phyloP scores from a whole-genome alignment of 805 yeast species.

The Candida koratica region DNA sequence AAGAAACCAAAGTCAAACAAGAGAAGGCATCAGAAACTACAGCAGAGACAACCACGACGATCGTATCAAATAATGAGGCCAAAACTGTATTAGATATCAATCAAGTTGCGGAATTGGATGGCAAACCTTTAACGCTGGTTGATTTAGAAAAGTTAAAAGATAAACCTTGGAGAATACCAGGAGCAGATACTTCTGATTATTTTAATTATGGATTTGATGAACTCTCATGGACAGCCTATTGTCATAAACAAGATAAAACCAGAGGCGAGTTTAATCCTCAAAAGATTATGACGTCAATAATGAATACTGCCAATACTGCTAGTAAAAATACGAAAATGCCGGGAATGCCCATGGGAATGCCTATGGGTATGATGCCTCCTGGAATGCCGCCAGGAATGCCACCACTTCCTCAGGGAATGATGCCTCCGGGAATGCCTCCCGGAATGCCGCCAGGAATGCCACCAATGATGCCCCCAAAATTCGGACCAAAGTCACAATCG shows the following conservation, averaged over 20 bases:
- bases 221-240: slow-evolving; percentile 90
- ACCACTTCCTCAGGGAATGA: slow-evolving; percentile 15
- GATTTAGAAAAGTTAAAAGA: slow-evolving; percentile 79
- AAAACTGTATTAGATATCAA: slow-evolving; percentile 60
- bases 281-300: slow-evolving; percentile 64
- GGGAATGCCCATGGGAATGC: slow-evolving; percentile 15
- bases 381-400: slow-evolving; percentile 21
- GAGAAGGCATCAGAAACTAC: slow-evolving; percentile 11
- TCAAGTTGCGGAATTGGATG: slow-evolving; percentile 69
- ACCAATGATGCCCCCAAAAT: slow-evolving; percentile 11
- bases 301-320: slow-evolving; percentile 28
- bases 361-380: slow-evolving; percentile 14
- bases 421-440: slow-evolving; percentile 16
- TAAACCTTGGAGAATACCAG: slow-evolving; percentile 98
- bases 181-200: slow-evolving; percentile 90
- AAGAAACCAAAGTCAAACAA: slow-evolving; percentile 24
- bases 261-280: slow-evolving; percentile 81
- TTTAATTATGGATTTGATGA: slow-evolving; percentile 97
- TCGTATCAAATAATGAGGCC: slow-evolving; percentile 29
- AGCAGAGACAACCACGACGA: slow-evolving; percentile 36
- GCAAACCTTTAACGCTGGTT: slow-evolving; percentile 76
- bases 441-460: slow-evolving; percentile 16
- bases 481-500: background rate
- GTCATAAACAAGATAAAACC: slow-evolving; percentile 78
- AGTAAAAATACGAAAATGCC: slow-evolving; percentile 18